Conservation (phyloP, 768 basidiomycete species). For the Tylopilus sp. region DNA sequence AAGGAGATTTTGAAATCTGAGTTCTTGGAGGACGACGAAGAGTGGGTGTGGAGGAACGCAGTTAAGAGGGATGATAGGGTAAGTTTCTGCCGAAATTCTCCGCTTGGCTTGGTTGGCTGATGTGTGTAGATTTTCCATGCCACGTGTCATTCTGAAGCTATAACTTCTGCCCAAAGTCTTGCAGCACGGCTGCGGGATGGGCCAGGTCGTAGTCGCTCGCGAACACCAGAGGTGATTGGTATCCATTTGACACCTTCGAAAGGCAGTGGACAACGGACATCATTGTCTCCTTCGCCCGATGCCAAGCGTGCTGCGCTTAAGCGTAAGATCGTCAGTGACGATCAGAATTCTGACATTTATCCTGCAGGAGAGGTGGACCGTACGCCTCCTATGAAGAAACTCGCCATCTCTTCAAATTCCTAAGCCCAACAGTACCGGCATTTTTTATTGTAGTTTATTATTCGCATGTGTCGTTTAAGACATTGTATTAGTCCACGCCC, state of each 20-base stretch:
- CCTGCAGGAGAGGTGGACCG: conserved; percentile 37
- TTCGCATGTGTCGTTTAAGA: neutral
- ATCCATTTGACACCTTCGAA: conserved; percentile 39
- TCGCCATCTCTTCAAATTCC: conserved; percentile 41
- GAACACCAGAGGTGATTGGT: conserved; percentile 61
- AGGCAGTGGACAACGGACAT: conserved; percentile 30
- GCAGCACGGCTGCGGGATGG: conserved; percentile 68
- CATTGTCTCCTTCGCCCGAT: conserved; percentile 50
- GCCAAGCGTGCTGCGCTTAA: conserved; percentile 58
- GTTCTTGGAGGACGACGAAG: conserved; percentile 93
- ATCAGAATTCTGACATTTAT: conserved; percentile 33
- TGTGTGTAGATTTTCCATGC: conserved; percentile 80
- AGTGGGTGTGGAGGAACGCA: conserved; percentile 97
- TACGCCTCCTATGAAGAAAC: conserved; percentile 67
- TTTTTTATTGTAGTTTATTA: conserved; percentile 36
- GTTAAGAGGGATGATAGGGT: conserved; percentile 81
- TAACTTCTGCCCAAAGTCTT: conserved; percentile 57
- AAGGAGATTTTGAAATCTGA: conserved; percentile 90
- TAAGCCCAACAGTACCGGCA: conserved; percentile 18
- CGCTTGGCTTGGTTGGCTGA: neutral
- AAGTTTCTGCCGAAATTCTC: conserved; percentile 4
- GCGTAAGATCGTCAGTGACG: conserved; percentile 68
- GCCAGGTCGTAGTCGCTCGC: conserved; percentile 61
- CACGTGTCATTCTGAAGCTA: conserved; percentile 86
- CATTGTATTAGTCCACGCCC: conserved; percentile 26